Evolutionary conservation across 495 filamentous ascomycete genomes (phyloP).

Genomic region (Tuber aestivum): DNA sequence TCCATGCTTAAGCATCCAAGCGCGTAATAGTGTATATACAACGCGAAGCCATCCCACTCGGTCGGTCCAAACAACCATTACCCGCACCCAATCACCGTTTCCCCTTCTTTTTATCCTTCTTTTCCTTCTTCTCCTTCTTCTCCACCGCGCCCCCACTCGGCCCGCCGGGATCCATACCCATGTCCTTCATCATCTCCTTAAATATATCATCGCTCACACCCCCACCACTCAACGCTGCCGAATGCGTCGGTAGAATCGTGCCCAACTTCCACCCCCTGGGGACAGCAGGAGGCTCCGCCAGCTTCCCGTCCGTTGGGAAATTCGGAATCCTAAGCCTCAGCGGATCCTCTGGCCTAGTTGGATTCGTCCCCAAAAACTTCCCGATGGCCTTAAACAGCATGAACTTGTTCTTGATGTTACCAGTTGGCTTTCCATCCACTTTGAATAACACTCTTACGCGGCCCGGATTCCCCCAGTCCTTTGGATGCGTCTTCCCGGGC

Average conservation of each 20-base stretch:
- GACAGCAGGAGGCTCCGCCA: conserved; percentile 63
- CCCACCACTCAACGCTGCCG: conserved; percentile 80
- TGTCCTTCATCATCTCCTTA: conserved; percentile 95
- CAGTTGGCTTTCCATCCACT: conserved; percentile 46
- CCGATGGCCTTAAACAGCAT: conserved; percentile 76
- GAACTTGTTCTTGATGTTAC: conserved; percentile 75
- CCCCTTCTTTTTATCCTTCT: conserved; percentile 48
- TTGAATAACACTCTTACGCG: conserved; percentile 74
- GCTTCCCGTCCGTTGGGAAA: conserved; percentile 58
- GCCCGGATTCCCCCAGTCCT: conserved; percentile 96
- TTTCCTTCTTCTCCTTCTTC: conserved; percentile 49
- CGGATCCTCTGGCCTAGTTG: conserved; percentile 63
- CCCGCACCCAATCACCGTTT: conserved; percentile 16
- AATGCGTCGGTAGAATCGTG: conserved; percentile 74
- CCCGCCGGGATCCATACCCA: conserved; percentile 55
- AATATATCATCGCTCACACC: conserved; percentile 94
- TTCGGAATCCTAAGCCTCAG: conserved; percentile 61
- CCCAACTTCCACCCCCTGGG: conserved; percentile 91
- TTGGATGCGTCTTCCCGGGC: conserved; percentile 84
- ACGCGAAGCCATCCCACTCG: background rate
- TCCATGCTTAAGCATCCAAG: background rate
- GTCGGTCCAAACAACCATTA: background rate
- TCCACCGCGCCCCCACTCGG: conserved; percentile 43
- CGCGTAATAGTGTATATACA: background rate
- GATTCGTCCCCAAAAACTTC: conserved; percentile 65